Evolutionary conservation across 768 basidiomycete genomes (phyloP).

Genomic region (Phaeolepiota aurea): DNA sequence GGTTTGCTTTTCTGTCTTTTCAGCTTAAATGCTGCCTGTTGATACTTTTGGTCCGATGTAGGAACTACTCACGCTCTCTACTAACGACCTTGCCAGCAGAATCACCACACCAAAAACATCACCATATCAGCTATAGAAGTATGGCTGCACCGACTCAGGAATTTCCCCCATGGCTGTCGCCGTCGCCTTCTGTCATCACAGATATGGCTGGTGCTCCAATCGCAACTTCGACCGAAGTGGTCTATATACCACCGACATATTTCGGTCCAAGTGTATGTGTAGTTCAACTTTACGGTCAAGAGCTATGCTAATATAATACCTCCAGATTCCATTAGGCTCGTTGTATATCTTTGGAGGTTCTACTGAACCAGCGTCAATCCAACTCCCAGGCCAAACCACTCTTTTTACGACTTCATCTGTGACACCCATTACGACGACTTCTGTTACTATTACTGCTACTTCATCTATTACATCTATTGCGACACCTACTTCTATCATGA

Average conservation of each 20-base stretch:
- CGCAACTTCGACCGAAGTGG: constrained; percentile 46
- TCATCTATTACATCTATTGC: constrained; percentile 17
- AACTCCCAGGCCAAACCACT: constrained; percentile 11
- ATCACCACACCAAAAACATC: constrained; percentile 9
- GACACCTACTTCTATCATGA: constrained; percentile 18
- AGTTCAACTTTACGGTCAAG: background rate
- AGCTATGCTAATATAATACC: constrained; percentile 2
- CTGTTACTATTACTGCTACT: constrained; percentile 15
- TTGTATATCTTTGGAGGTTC: constrained; percentile 71
- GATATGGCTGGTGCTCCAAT: constrained; percentile 43
- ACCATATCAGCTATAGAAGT: constrained; percentile 8
- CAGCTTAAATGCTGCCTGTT: background rate
- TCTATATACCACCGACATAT: constrained; percentile 70
- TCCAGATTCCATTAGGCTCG: constrained; percentile 66
- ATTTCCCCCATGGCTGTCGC: constrained; percentile 68
- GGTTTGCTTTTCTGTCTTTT: constrained; percentile 7
- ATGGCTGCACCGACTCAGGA: constrained; percentile 61
- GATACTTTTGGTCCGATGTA: constrained; percentile 7
- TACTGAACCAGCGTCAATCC: constrained; percentile 46
- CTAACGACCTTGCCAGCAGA: constrained; percentile 25
- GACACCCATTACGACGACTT: constrained; percentile 22
- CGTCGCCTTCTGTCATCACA: constrained; percentile 41
- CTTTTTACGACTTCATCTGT: constrained; percentile 20
- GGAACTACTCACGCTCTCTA: constrained; percentile 32
- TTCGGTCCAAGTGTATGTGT: constrained; percentile 73